Base-by-base conservation (phyloP, 2,329 filamentous ascomycete species). In the Blastomyces silverae region DNA sequence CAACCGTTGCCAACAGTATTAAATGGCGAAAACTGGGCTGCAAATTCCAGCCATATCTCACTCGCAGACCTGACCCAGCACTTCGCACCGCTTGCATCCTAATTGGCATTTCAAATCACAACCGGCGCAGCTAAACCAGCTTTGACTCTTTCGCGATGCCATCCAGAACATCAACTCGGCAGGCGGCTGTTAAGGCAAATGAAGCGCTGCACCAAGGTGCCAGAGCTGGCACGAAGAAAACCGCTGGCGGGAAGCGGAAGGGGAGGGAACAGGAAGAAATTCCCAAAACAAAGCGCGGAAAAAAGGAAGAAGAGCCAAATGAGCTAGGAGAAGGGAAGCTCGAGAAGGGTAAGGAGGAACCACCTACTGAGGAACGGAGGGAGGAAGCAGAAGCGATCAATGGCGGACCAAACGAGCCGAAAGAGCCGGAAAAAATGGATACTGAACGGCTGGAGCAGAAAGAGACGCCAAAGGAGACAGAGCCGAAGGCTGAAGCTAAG, bases 171-270 rank as follows among this genome's bases (percentile, higher is more conserved):
- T 80, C 79, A 5, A 74, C 77, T 20, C 77, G 79, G 42, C 73
- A 78, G 66, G 78, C 78, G 5, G 78, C 78, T 10, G 73, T 74
- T 60, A 79, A 79, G 68, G 78, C 78, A 42, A 79, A 79, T 64
- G 73, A 79, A 66, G 76, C 78, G 75, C 77, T 65, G 66, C 73
- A 59, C 58, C 71, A 69, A 65, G 73, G 71, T 64, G 70, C 70
- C 57, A 76, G 73, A 64, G 68, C 65, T 34, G 72, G 72, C 57
- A 69, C 69, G 39, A 72, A 69, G 64, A 67, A 70, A 31, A 37
- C 71, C 11, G 68, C 73, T 31, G 73, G 73, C n/a, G 69, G 71
- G 15, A 80, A 80, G 65, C 78, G 79, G 53, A 80, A 79, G 69
- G 75, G 71, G 20, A 34, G 25, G 1, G 50, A 67, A 25, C 57